phyloP scores from a whole-genome alignment of 345 rosid genomes.

The Eucalyptus victrix region DNA sequence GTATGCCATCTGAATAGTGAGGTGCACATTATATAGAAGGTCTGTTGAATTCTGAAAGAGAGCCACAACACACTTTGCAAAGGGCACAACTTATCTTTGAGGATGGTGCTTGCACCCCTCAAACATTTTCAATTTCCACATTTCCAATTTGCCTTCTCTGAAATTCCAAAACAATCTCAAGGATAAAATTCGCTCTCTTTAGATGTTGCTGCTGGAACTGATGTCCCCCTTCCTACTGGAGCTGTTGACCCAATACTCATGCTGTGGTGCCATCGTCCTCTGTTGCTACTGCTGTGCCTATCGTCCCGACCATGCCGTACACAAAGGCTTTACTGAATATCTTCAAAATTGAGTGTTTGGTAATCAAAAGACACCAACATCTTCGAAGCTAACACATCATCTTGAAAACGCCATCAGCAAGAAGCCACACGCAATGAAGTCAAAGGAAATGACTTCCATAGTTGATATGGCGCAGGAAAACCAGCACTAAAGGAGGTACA shows the following conservation, averaged over 20 bases:
- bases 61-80: not conserved
- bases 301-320: too few relatives aligned
- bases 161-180: not conserved
- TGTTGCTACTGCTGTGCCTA: too few relatives aligned
- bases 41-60: not conserved
- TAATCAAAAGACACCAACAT: too few relatives aligned
- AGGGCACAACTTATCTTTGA: not conserved
- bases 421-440: too few relatives aligned
- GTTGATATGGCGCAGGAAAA: too few relatives aligned
- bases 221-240: not conserved
- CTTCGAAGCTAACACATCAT: too few relatives aligned
- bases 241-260: not conserved
- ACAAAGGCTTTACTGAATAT: too few relatives aligned
- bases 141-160: not conserved
- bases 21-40: not conserved
- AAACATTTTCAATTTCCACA: not conserved
- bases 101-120: not conserved
- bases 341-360: too few relatives aligned
- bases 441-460: too few relatives aligned
- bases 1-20: not conserved
- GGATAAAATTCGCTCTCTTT: not conserved
- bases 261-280: too few relatives aligned
- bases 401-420: too few relatives aligned
- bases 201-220: not conserved
- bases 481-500: too few relatives aligned